Base-by-base conservation (phyloP, 1,139 yeast genomes). In the Groenewaldozyma auringiensis region DNA sequence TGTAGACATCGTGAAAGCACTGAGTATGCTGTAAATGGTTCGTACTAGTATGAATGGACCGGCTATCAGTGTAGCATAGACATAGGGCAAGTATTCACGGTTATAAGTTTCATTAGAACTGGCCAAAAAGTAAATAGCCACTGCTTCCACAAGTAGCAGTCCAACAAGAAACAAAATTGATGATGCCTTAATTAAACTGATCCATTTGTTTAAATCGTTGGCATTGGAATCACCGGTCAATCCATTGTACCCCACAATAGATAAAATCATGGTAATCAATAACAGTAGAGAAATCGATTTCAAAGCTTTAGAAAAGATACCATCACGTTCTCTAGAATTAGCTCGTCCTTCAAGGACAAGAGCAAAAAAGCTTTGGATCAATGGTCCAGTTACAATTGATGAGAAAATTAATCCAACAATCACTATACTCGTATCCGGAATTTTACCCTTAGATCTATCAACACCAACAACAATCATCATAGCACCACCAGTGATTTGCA, bases 341-440 rank as follows among this genome's bases (percentile, higher is more conserved):
- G 4, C 21, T 18, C 38, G 20, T 16, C 53, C 52, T 34, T 43
- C 32, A 20, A 9, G 21, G 8, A 48, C 20, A 35, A 51, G 44
- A 4, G 45, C 41, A 20, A 50, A 36, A 6, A 47, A 48, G 3
- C 53, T 50, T 21, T 42, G 41, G 27, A 44, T 45, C 17, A 51
- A 44, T 8, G 54, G 54, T 17, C 52, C 50, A 2, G 48, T 32
- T 1, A 53, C 46, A 33, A 50, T 47, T n/a, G 43, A 22, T 3
- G 44, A 42, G 22, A 51, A 18, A 22, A 50, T 40, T 27, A 45
- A 38, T 11, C 51, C 52, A 14, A 46, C 48, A 3, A 42, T 41
- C 21, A 50, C 34, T 13, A 48, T 37, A 9, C 46, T 48, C 11
- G 32, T 22, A 20, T 43, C 34, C 3, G 54, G 54, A 4, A 27